Evolutionary conservation across 2,329 filamentous ascomycete species (phyloP), one percentile per base, ranked within the genome.

Genomic region (Ceratocystis colombiana): DNA sequence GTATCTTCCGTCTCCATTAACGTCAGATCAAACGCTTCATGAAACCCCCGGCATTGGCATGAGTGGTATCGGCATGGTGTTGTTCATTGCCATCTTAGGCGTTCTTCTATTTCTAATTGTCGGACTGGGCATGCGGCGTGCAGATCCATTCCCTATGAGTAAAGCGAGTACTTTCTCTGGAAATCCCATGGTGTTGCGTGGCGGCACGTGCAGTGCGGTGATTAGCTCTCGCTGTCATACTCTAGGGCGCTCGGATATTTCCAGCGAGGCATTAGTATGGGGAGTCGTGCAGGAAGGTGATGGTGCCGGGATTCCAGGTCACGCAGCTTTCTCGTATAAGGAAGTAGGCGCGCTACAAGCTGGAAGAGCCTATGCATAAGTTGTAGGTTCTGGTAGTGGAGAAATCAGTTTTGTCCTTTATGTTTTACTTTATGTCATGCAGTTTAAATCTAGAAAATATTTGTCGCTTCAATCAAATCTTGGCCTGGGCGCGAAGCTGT

Each of bases 161-260:
- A 74, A 75, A 5, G 73, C 74, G 66, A 76, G 75, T 53, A 70
- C 71, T 8, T 73, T 73, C 20, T 71, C 73, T 17, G 79, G 78
- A 1, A 83, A 82, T 72, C 80, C 81, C 25, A 76, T 83, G 28
- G 75, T 75, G 1, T 70, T 83, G 45, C 72, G 71, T 25, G 79
- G 77, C 37, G 80, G 80, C 10, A 74, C 76, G 53, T 82, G 80
- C 73, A 80, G 78, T 68, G 80, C 79, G 7, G 80, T 81, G n/a
- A 71, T 83, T 68, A 78, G 77, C 71, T 76, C 80, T 28, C 72
- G 77, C 62, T 82, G 80, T 71, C 80, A 82, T 66, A 73, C 76
- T 4, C 69, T 71, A 37, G 70, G 71, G 7, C 72, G 72, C 48
- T 71, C 71, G 62, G 69, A 69, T 22, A 73, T 71, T 70, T 68